phyloP scores from a whole-genome alignment of 2,329 filamentous ascomycete genomes.

The Neoscytalidium dimidiatum region DNA sequence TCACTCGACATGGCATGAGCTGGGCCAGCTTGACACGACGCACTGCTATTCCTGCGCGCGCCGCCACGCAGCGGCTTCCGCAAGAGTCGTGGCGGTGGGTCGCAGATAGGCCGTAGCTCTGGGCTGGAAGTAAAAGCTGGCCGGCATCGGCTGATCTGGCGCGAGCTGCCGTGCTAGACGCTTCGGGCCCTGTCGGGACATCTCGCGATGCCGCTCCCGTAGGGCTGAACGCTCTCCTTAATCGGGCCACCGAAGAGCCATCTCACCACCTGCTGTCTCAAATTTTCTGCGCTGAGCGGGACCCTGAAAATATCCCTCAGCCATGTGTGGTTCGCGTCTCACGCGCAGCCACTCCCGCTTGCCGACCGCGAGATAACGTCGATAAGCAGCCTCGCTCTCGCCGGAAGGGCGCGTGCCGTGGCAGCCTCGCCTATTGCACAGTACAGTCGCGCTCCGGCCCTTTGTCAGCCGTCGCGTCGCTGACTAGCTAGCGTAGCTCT shows the following conservation, averaged over 20 bases:
- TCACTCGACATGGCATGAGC: slow-evolving; percentile 20
- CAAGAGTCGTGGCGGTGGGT: neutral
- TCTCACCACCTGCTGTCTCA: slow-evolving; percentile 15
- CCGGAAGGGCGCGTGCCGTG: neutral
- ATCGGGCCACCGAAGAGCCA: slow-evolving; percentile 10
- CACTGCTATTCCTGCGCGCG: slow-evolving; percentile 9
- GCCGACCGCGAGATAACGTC: neutral
- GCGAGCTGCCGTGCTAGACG: neutral
- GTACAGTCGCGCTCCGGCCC: neutral
- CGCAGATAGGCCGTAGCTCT: neutral
- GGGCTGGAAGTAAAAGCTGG: slow-evolving; percentile 10
- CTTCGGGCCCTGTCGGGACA: slow-evolving; percentile 9
- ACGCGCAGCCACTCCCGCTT: neutral
- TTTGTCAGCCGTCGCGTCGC: neutral
- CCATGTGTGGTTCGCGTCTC: slow-evolving; percentile 7
- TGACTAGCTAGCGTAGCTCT: neutral
- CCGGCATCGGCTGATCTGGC: slow-evolving; percentile 19
- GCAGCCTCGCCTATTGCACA: neutral
- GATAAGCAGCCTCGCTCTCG: neutral
- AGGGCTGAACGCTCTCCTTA: slow-evolving; percentile 16
- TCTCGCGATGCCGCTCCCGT: slow-evolving; percentile 13
- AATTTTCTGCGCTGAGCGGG: slow-evolving; percentile 11
- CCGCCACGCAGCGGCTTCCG: neutral
- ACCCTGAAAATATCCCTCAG: slow-evolving; percentile 12
- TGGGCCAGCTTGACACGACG: slow-evolving; percentile 1